phyloP scores from a whole-genome alignment of 352 stramenopile species.

The Hyaloperonospora brassicae region DNA sequence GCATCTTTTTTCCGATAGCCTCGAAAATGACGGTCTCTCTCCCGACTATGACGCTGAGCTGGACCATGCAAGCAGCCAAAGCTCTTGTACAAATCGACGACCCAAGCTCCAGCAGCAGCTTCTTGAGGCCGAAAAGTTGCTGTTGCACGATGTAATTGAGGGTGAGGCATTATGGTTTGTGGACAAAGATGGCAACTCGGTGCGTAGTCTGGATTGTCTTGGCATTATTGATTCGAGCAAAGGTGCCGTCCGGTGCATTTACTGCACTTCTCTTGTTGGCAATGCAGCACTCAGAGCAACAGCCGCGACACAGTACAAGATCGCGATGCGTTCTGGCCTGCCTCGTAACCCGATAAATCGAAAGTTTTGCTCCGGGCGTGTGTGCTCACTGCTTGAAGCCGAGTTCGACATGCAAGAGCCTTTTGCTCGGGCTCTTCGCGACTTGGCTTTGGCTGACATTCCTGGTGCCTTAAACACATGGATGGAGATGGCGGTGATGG shows the following conservation, averaged over 20 bases:
- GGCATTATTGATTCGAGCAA: conserved; percentile 38
- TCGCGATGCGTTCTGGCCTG: conserved; percentile 20
- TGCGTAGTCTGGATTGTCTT: conserved; percentile 63
- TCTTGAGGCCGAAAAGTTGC: conserved; percentile 45
- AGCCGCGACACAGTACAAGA: conserved; percentile 32
- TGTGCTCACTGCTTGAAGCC: conserved; percentile 42
- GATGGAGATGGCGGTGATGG: conserved; percentile 63
- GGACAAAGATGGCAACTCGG: conserved; percentile 61
- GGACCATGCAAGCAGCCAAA: not conserved
- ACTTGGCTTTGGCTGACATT: conserved; percentile 48
- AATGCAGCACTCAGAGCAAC: conserved; percentile 47
- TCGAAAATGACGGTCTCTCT: conserved; percentile 8
- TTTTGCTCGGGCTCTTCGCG: conserved; percentile 39
- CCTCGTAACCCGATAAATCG: conserved; percentile 45
- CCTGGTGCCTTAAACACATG: conserved; percentile 42
- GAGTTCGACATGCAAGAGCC: conserved; percentile 54
- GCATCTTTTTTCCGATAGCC: conserved; percentile 35
- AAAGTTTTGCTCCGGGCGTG: conserved; percentile 47
- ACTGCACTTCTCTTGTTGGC: conserved; percentile 39
- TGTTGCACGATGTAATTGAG: conserved; percentile 69
- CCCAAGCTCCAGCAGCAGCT: conserved; percentile 28
- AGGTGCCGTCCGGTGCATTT: conserved; percentile 32
- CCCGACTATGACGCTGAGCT: conserved; percentile 8
- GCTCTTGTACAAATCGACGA: conserved; percentile 14
- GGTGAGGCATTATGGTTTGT: conserved; percentile 70